Evolutionary conservation across 108 stramenopile species (phyloP), one percentile per base, ranked within the genome.

Genomic region (Nitzschia palea): DNA sequence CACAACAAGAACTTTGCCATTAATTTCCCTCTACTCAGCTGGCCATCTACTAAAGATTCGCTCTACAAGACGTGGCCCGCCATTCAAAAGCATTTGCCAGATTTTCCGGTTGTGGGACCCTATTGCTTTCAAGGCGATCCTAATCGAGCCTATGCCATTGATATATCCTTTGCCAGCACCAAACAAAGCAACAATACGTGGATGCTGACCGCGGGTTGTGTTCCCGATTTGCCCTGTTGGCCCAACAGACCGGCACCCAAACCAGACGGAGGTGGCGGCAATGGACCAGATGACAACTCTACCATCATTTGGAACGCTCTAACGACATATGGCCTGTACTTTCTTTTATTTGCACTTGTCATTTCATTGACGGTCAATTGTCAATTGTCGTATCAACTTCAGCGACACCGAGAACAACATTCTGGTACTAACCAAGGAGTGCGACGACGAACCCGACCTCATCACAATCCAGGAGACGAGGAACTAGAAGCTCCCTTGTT

Each of bases 41-140:
- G 67, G 26, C 35, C 66, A 15, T 22, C 5, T 2, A 50, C 48
- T 61, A 42, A 47, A 28, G 59, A 68, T 69, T 60, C 75, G 14
- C 65, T 71, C 17, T 53, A 52, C 52, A 58, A 64, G 17, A 15
- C 44, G 8, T 72, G 71, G 71, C 71, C 71, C 14, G 15, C 55
- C 2, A 18, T 72, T 25, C 51, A 72, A 30, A 56, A 62, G 26
- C 71, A 64, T 26, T 44, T 72, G 1, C 28, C 62, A 0, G 27
- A 63, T 10, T 70, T 70, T 29, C 68, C 68, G 2, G 27, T 70
- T 12, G 29, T 29, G 6, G 71, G 71, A 26, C 71, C 71, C 18
- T 72, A 72, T 64, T 72, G 62, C 27, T 72, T 47, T 44, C 52
- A 62, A 36, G 61, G 61, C 23, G 70, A 70, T 45, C 51, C 59